These are phyloP conservation scores for Cotoneaster glaucophyllus DNA, from an alignment of 306 rosid genomes.

Conservation along the genomic window DNA sequence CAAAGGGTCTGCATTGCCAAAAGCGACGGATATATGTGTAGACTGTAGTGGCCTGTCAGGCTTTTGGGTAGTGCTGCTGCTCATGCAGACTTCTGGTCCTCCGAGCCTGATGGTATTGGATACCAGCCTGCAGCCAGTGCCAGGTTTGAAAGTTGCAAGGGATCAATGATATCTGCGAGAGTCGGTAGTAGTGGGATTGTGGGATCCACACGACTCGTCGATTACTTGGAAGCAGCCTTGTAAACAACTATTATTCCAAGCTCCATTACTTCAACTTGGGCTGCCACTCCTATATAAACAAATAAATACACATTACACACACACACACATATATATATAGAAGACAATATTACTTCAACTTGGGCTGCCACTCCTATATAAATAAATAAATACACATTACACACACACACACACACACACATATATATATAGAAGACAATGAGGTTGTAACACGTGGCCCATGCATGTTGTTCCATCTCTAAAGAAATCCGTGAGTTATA, in stretches of 20 bases:
- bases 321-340: too few species aligned
- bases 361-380: too few species aligned
- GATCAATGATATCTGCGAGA: not conserved
- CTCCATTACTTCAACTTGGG: not conserved
- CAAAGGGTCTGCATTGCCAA: not conserved
- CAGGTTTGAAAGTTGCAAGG: not conserved
- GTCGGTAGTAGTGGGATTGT: not conserved
- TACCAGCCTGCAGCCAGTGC: not conserved
- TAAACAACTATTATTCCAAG: not conserved
- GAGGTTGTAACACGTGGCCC: too few species aligned
- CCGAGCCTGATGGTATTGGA: too few species aligned
- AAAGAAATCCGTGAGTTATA: too few species aligned
- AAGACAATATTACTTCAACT: too few species aligned
- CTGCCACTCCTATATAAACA: too few species aligned
- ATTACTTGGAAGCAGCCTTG: not conserved
- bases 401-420: too few species aligned
- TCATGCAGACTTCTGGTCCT: not conserved
- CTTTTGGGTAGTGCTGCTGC: not conserved
- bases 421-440: too few species aligned
- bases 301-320: too few species aligned
- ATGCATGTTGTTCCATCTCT: too few species aligned
- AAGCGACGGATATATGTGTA: not conserved
- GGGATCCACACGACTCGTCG: not conserved
- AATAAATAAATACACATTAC: too few species aligned
- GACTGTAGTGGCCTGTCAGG: not conserved